Evolutionary conservation across 2,329 filamentous ascomycete genomes (phyloP), one percentile per base, ranked within the genome.

Genomic region (Fusarium bulbicola): DNA sequence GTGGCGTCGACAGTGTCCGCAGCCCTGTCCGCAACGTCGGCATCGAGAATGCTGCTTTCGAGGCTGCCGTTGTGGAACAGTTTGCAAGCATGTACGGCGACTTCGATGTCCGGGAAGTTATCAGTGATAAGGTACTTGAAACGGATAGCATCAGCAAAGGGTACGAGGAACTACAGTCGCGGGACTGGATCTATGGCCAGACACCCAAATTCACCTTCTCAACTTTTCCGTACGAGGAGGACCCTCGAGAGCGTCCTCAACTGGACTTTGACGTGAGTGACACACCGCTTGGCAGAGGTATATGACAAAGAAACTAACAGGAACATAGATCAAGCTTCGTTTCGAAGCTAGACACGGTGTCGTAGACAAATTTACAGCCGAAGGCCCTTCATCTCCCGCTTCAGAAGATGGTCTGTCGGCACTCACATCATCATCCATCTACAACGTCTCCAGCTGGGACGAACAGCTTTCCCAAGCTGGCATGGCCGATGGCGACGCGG

Each of bases 1-100:
- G 92, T 68, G 96, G 96, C 0, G 95, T 98, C 2, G 94, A 96
- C 76, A 98, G 95, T 80, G 95, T 98, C 47, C 91, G 93, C 70
- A 97, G 94, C 53, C 90, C 91, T 0, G 92, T 98, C 16, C 87
- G 89, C 13, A 99, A 98, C 82, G 90, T 97, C 4, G 88, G 90
- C 7, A 80, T 94, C 2, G 83, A 79, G 14, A 80, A 75, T 21
- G 78, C 66, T 1, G 82, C 79, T 20, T 90, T 90, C 65, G 84
- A 88, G 59, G 81, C 82, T 3, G 89, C 88, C 16, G 90, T 94
- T 5, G 84, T 90, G 32, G 81, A 82, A 12, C 88, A 93, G 79
- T 98, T 97, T 81, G 82, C 81, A 12, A 74, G 76, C 21, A 89
- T 95, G 85, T 95, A 97, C 80, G 85, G 86, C 7, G 74, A 76